Evolutionary conservation across 352 stramenopile genomes (phyloP).

Genomic region (Pythium scleroteichum): DNA sequence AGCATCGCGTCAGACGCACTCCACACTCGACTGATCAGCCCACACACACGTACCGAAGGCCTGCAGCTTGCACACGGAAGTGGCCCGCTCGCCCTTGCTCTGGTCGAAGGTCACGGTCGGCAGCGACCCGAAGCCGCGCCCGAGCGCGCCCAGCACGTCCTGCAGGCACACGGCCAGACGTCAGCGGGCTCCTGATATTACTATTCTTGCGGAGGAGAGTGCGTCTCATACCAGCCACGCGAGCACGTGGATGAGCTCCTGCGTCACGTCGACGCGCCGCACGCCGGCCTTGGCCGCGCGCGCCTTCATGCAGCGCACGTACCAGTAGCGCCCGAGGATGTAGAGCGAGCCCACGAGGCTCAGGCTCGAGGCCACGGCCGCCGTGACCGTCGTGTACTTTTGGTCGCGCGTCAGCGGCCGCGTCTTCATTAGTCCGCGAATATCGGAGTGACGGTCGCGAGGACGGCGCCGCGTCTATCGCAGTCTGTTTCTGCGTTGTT

Average conservation of each 20-base stretch:
- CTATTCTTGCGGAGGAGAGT: too few relatives aligned
- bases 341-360: slow-evolving; percentile 68
- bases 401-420: slow-evolving; percentile 9
- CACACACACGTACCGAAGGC: slow-evolving; percentile 47
- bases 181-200: too few relatives aligned
- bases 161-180: too few relatives aligned
- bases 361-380: slow-evolving; percentile 6
- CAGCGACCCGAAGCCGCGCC: slow-evolving; percentile 69
- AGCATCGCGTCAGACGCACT: too few relatives aligned
- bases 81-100: slow-evolving; percentile 48
- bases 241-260: slow-evolving; percentile 85
- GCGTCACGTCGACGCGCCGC: slow-evolving; percentile 80
- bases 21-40: too few relatives aligned
- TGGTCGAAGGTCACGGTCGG: slow-evolving; percentile 72
- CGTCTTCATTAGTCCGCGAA: too few relatives aligned
- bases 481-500: too few relatives aligned
- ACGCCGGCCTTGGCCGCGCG: slow-evolving; percentile 15
- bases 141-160: slow-evolving; percentile 71
- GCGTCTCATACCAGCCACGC: slow-evolving; percentile 57
- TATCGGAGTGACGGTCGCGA: slow-evolving; percentile 6
- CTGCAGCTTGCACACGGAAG: slow-evolving; percentile 66
- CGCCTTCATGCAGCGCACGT: slow-evolving; percentile 53
- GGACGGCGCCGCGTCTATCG: neutral
- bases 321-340: slow-evolving; percentile 85
- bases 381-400: slow-evolving; percentile 6